Conservation (phyloP, 2,329 filamentous ascomycete species). For the Neoscytalidium dimidiatum region DNA sequence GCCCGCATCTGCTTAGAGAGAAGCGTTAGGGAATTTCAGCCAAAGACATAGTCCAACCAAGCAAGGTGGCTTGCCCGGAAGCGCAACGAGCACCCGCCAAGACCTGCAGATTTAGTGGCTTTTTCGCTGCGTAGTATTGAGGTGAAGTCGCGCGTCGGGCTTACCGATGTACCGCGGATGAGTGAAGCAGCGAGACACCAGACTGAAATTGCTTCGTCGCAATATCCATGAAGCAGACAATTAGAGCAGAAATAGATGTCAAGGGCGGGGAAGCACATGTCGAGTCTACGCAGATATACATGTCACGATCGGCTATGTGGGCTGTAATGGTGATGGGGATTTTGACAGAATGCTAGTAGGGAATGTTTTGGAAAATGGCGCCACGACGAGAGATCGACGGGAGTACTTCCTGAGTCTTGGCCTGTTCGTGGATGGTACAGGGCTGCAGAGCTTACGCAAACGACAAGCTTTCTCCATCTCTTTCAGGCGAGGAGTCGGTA, state of each 20-base stretch:
- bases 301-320: background rate
- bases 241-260: background rate
- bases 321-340: background rate
- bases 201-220: background rate
- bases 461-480: constrained; percentile 7
- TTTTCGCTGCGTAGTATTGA: background rate
- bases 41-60: background rate
- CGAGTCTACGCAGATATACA: background rate
- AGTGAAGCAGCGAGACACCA: background rate
- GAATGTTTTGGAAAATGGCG: background rate
- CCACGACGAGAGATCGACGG: background rate
- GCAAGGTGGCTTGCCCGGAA: background rate
- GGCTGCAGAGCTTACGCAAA: constrained; percentile 1
- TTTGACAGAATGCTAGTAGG: background rate
- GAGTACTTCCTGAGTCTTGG: background rate
- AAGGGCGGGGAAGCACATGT: background rate
- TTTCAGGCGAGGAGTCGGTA: background rate
- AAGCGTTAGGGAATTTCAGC: background rate
- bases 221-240: background rate
- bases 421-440: background rate
- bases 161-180: background rate
- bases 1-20: constrained; percentile 5
- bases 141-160: background rate
- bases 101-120: background rate
- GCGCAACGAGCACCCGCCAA: background rate